Conservation (phyloP, 306 rosid genomes). For the Canavalia gladiata region DNA sequence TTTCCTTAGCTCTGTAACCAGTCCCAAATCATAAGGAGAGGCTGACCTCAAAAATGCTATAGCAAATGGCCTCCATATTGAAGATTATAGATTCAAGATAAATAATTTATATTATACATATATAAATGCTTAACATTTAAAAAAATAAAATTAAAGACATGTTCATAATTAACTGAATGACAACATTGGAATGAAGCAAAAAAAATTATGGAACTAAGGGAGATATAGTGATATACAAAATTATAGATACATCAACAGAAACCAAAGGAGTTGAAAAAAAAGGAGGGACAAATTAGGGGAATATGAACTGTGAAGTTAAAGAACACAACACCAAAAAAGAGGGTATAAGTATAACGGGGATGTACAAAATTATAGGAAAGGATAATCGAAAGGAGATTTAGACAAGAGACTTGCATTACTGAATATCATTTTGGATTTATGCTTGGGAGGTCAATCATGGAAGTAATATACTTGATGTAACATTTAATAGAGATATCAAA, state of each 20-base stretch:
- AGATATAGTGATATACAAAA: background rate
- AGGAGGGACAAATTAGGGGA: too few species aligned
- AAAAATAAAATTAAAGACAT: background rate
- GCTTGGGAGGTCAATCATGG: background rate
- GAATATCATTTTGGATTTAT: background rate
- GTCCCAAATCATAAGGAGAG: background rate
- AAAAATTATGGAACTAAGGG: background rate
- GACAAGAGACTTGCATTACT: too few species aligned
- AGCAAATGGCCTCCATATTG: background rate
- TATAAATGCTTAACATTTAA: background rate
- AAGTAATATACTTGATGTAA: background rate
- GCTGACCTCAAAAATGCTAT: background rate
- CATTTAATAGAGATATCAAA: background rate
- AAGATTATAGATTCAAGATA: background rate
- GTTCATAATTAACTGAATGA: background rate
- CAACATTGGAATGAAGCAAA: background rate
- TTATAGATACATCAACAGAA: too few species aligned
- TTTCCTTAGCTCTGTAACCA: constrained; percentile 7
- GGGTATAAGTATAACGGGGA: too few species aligned
- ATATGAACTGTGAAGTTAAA: background rate
- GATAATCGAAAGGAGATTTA: too few species aligned
- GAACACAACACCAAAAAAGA: too few species aligned
- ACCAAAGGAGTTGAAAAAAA: background rate
- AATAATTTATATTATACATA: too few species aligned
- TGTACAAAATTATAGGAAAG: too few species aligned